Conservation (phyloP, 352 stramenopile genomes). For the Globisporangium nagaii region DNA sequence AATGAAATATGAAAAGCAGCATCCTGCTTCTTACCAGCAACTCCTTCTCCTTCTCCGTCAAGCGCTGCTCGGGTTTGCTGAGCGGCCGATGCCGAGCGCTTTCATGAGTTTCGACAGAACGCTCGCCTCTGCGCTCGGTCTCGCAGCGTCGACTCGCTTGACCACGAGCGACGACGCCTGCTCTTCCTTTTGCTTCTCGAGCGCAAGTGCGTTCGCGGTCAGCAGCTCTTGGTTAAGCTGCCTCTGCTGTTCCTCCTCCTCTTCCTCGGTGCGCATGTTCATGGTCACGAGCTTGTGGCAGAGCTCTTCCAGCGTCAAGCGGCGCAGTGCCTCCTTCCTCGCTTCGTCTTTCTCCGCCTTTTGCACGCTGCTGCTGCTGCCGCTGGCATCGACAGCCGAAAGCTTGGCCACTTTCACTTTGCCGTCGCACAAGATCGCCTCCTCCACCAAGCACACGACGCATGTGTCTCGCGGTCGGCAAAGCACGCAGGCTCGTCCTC, state of each 20-base stretch:
- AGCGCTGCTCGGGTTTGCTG: background rate
- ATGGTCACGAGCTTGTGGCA: constrained; percentile 24
- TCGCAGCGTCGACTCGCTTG: background rate
- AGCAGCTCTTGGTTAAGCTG: constrained; percentile 26
- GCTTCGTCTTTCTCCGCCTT: background rate
- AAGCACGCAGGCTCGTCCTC: constrained; percentile 12
- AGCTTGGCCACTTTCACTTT: background rate
- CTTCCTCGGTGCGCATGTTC: constrained; percentile 30
- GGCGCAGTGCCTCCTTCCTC: background rate
- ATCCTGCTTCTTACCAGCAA: background rate
- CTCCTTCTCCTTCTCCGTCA: background rate
- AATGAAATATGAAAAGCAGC: constrained; percentile 2
- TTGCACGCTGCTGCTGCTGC: background rate
- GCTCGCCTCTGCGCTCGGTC: too few species aligned
- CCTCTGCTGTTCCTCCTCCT: constrained; percentile 27
- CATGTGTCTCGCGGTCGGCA: constrained; percentile 15
- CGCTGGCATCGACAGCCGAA: too few species aligned
- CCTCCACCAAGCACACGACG: constrained; percentile 5
- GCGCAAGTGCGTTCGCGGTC: constrained; percentile 18
- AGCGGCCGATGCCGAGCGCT: background rate
- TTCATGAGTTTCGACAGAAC: constrained; percentile 1
- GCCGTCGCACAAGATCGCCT: background rate
- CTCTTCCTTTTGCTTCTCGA: constrained; percentile 27
- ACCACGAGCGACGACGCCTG: background rate
- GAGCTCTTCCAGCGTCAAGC: constrained; percentile 22